A percentile compares a stretch with the other conserved stretches of the same genome.
Evolutionary conservation across 23 red algal species (phyloP).

Genomic region (Gracilaria caudata): DNA sequence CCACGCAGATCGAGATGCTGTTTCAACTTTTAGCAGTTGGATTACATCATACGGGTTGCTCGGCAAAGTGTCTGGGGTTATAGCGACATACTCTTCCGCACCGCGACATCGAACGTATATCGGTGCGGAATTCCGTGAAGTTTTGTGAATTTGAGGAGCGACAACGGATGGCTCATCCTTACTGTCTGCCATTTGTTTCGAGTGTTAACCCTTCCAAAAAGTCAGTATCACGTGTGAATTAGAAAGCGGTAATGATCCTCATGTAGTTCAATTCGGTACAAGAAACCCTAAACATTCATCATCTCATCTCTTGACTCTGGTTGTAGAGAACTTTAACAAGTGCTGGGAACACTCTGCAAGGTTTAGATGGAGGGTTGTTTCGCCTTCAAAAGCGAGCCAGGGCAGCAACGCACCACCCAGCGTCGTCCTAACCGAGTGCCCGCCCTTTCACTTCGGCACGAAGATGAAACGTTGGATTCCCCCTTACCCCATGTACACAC

Average conservation of each 20-base stretch:
- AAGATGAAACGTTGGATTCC: too few species aligned
- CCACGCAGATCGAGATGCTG: slow-evolving; percentile 49
- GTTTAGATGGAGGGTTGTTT: too few species aligned
- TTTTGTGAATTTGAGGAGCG: not conserved
- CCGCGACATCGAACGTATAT: slow-evolving; percentile 50
- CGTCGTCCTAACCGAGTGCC: too few species aligned
- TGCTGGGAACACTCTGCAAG: too few species aligned
- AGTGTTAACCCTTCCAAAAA: not conserved
- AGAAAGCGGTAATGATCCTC: not conserved
- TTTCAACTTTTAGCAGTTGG: slow-evolving; percentile 56
- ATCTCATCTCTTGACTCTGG: too few species aligned
- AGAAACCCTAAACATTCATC: not conserved
- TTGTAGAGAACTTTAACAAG: too few species aligned
- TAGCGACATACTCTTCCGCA: slow-evolving; percentile 53
- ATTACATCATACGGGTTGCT: slow-evolving; percentile 61
- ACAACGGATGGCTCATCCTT: not conserved
- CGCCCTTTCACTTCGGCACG: too few species aligned
- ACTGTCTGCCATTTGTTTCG: not conserved
- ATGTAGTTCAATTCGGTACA: not conserved
- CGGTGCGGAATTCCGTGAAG: not conserved
- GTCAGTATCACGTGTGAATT: not conserved
- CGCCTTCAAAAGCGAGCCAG: too few species aligned
- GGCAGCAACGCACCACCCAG: too few species aligned
- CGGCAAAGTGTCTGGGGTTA: slow-evolving; percentile 35
- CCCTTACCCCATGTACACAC: too few species aligned